Conservation (phyloP, 2,329 filamentous ascomycete species). For the Raffaelea albimanens region DNA sequence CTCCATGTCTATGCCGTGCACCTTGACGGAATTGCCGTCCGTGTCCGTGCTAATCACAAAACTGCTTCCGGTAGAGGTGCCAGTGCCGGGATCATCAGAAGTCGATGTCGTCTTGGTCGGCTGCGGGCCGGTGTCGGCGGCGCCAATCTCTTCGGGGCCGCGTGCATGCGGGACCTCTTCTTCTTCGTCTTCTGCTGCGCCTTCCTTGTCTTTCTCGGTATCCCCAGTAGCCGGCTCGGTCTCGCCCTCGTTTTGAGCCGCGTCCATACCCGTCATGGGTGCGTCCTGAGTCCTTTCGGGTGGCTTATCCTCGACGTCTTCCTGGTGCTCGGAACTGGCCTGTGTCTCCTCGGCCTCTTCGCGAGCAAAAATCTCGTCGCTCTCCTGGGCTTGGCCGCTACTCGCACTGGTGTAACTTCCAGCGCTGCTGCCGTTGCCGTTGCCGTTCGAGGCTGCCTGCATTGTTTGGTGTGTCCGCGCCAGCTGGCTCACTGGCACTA, state of each 20-base stretch:
- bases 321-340: neutral
- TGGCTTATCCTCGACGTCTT: conserved; percentile 13
- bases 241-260: neutral
- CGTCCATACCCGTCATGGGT: conserved; percentile 2
- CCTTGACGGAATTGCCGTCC: conserved; percentile 26
- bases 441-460: conserved; percentile 9
- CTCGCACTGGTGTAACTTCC: conserved; percentile 4
- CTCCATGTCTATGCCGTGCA: conserved; percentile 49
- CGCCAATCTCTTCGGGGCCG: conserved; percentile 75
- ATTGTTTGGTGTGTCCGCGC: conserved; percentile 28
- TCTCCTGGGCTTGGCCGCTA: neutral
- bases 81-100: conserved; percentile 19
- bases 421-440: conserved; percentile 8
- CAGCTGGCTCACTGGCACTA: conserved; percentile 60
- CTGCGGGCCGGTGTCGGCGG: conserved; percentile 78
- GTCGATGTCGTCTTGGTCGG: conserved; percentile 23
- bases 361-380: too few relatives aligned
- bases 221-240: neutral
- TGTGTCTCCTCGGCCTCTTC: too few relatives aligned
- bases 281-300: conserved; percentile 14
- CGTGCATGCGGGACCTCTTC: conserved; percentile 69
- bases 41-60: neutral
- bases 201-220: conserved; percentile 13
- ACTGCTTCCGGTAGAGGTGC: conserved; percentile 21
- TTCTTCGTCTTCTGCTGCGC: conserved; percentile 22